Evolutionary conservation across 495 filamentous ascomycete genomes (phyloP).

Genomic region (Podospora pseudocomata): DNA sequence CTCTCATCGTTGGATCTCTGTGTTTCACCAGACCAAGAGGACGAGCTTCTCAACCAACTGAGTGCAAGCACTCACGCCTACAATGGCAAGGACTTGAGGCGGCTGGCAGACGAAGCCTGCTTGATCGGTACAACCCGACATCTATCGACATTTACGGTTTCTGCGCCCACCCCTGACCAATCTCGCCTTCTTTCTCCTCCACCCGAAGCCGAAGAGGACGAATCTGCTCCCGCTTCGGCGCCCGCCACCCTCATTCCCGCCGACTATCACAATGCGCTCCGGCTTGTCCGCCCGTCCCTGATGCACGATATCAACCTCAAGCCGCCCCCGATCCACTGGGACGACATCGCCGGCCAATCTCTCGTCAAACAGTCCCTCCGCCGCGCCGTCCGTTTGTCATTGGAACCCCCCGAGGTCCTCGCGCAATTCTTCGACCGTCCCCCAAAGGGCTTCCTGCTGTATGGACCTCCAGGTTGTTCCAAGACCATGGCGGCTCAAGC

Average conservation of each 20-base stretch:
- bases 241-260: conserved; percentile 29
- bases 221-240: background rate
- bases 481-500: conserved; percentile 94
- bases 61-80: conserved; percentile 54
- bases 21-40: conserved; percentile 34
- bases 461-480: conserved; percentile 92
- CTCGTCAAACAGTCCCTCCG: conserved; percentile 63
- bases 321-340: conserved; percentile 80
- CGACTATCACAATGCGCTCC: conserved; percentile 44
- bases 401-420: conserved; percentile 54
- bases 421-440: conserved; percentile 47
- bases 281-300: conserved; percentile 64
- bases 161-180: background rate
- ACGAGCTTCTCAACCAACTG: conserved; percentile 41
- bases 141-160: background rate
- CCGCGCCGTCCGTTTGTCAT: conserved; percentile 32
- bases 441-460: conserved; percentile 82
- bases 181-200: conserved; percentile 8
- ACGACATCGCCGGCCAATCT: conserved; percentile 85
- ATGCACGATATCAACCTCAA: conserved; percentile 90
- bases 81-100: conserved; percentile 46
- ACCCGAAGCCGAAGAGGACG: conserved; percentile 5
- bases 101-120: conserved; percentile 41
- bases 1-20: conserved; percentile 50
- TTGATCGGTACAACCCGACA: conserved; percentile 25